These are phyloP conservation scores for Mortierella sp. DNA, from an alignment of 371 early-diverging fungal species.

Conservation along the genomic window DNA sequence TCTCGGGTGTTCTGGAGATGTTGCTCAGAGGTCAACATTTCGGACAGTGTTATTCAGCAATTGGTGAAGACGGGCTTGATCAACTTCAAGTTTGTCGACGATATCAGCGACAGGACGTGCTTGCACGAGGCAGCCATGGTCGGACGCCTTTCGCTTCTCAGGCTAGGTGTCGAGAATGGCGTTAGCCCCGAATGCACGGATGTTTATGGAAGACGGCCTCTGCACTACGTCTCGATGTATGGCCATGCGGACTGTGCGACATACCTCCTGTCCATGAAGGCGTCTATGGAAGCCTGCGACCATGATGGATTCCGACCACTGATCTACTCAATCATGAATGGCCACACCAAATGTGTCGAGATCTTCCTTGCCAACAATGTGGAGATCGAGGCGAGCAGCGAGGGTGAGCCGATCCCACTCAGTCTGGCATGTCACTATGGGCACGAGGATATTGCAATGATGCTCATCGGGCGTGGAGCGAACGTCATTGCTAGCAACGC, in stretches of 20 bases:
- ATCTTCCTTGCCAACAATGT: slow-evolving; percentile 77
- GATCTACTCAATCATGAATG: slow-evolving; percentile 87
- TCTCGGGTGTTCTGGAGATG: slow-evolving; percentile 88
- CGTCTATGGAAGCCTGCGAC: slow-evolving; percentile 76
- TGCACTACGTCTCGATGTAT: slow-evolving; percentile 95
- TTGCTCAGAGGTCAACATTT: slow-evolving; percentile 73
- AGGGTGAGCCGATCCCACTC: slow-evolving; percentile 75
- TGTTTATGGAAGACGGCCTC: slow-evolving; percentile 88
- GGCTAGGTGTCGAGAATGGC: slow-evolving; percentile 67
- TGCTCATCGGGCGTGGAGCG: slow-evolving; percentile 82
- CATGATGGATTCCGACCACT: slow-evolving; percentile 92
- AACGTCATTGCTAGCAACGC: slow-evolving; percentile 67
- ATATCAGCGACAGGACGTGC: slow-evolving; percentile 90
- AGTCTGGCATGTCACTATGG: slow-evolving; percentile 92
- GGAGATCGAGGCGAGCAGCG: slow-evolving; percentile 71
- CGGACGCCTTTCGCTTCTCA: slow-evolving; percentile 73
- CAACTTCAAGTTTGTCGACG: slow-evolving; percentile 85
- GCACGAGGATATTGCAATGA: slow-evolving; percentile 82
- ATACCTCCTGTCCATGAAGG: slow-evolving; percentile 70
- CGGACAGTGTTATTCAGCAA: slow-evolving; percentile 63
- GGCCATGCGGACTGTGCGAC: slow-evolving; percentile 80
- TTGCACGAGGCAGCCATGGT: slow-evolving; percentile 91
- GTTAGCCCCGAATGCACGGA: slow-evolving; percentile 78
- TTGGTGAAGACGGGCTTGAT: slow-evolving; percentile 73
- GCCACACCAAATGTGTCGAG: slow-evolving; percentile 80